Evolutionary conservation across 192 early-diverging fungal species (phyloP), one percentile per base, ranked within the genome.

Genomic region (Rhizoclosmatium globosum): DNA sequence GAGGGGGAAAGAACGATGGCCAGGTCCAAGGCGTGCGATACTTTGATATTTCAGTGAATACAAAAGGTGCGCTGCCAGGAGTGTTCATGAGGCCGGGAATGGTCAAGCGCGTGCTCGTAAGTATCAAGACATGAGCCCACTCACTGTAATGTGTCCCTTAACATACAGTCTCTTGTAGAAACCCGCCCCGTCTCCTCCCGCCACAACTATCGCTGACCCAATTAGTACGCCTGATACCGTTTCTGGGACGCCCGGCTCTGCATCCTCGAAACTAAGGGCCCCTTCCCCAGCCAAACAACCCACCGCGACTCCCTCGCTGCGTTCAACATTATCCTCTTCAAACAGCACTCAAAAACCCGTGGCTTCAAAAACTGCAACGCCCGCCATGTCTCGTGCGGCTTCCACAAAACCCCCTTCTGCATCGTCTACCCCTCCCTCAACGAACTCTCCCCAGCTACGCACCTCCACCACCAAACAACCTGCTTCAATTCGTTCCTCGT

Each of bases 1-100:
- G 69, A 11, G 81, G 48, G 2, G 87, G 87, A 3, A 88, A 88
- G 80, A 86, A 88, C 71, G 84, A 88, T 50, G 87, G 87, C 1
- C 77, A 80, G 19, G 81, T 88, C 3, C 66, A 80, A 65, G 68
- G 68, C 68, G 62, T 45, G 13, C 76, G 85, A 17, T 88, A 88
- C 81, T 88, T 88, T 83, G 80, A 84, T 1, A 81, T 79, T 56
- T 42, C 60, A 47, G 17, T 7, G 6, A 17, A 7, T 7, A 13
- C 50, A 13, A 7, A 7, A 7, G 50, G 50, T 7, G 53, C 69
- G 13, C 43, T 23, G 2, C 57, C 76, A 47, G 87, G 87, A 19
- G 76, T 88, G 11, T 88, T 88, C 78, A 82, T 86, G 45, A 67
- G 83, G 2, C n/a, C 73, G 7, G 73, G 61, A 19, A 82, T 83